These are phyloP conservation scores for Pleomassaria siparia DNA, from an alignment of 2,329 filamentous ascomycete species.

Conservation along the genomic window DNA sequence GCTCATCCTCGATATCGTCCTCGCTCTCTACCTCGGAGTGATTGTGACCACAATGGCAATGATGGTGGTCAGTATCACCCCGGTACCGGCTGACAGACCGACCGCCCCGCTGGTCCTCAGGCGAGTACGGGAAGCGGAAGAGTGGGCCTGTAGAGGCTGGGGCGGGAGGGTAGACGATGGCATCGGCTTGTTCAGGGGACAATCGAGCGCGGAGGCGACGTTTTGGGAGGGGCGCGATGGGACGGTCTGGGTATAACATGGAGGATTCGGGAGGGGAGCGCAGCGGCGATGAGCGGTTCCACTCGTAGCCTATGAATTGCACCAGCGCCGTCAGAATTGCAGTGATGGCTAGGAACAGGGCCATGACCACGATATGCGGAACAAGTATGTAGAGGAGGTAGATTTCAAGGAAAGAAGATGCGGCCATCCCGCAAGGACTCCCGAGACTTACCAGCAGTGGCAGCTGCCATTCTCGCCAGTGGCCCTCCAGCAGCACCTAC, in stretches of 20 bases:
- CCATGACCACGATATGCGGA: slow-evolving; percentile 11
- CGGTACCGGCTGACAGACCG: slow-evolving; percentile 43
- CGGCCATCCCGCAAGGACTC: slow-evolving; percentile 21
- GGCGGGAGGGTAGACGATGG: slow-evolving; percentile 78
- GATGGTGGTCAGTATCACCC: slow-evolving; percentile 56
- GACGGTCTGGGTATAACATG: slow-evolving; percentile 80
- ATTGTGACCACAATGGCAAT: slow-evolving; percentile 49
- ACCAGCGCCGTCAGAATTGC: slow-evolving; percentile 39
- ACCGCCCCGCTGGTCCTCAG: slow-evolving; percentile 31
- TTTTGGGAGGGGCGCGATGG: slow-evolving; percentile 89
- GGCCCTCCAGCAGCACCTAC: slow-evolving; percentile 17
- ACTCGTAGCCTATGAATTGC: slow-evolving; percentile 43
- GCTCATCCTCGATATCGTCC: slow-evolving; percentile 43
- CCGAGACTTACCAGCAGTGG: slow-evolving; percentile 44
- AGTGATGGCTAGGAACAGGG: slow-evolving; percentile 22
- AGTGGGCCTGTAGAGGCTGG: slow-evolving; percentile 71
- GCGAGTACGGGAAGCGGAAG: slow-evolving; percentile 67
- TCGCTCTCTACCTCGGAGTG: slow-evolving; percentile 60
- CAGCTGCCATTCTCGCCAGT: slow-evolving; percentile 42
- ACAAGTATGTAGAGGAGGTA: slow-evolving; percentile 17
- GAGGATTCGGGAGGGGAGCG: slow-evolving; percentile 66
- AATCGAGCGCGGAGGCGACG: slow-evolving; percentile 84
- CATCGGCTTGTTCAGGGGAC: slow-evolving; percentile 78
- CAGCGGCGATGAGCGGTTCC: slow-evolving; percentile 44
- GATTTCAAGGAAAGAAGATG: slow-evolving; percentile 23